phyloP scores from a whole-genome alignment of 768 basidiomycete species.

The Leccinum incarnatum region DNA sequence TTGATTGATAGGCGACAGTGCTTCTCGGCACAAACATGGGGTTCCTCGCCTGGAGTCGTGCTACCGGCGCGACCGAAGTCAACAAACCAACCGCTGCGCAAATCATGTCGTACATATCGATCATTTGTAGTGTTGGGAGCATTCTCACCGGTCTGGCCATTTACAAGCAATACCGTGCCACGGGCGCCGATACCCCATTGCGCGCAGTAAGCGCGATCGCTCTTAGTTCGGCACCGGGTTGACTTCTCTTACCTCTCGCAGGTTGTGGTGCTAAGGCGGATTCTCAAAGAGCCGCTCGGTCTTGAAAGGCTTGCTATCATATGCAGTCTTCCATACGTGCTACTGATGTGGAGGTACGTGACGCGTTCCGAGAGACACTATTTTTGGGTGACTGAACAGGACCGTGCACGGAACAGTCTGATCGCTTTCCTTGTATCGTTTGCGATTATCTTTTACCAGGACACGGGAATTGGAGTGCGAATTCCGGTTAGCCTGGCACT shows the following conservation, averaged over 20 bases:
- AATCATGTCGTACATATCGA: constrained; percentile 29
- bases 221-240: not conserved
- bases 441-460: constrained; percentile 28
- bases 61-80: not conserved
- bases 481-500: constrained; percentile 26
- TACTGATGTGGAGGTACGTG: constrained; percentile 32
- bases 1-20: constrained; percentile 25
- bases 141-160: constrained; percentile 31
- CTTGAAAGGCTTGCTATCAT: constrained; percentile 38
- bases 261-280: constrained; percentile 28
- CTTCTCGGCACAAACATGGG: constrained; percentile 26
- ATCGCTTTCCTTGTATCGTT: constrained; percentile 35
- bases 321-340: constrained; percentile 40
- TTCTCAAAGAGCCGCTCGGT: constrained; percentile 25
- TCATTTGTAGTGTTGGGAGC: constrained; percentile 28
- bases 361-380: not conserved
- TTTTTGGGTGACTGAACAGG: not conserved
- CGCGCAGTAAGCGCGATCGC: constrained; percentile 21
- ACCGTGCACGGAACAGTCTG: constrained; percentile 24
- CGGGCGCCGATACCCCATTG: constrained; percentile 30
- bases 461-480: constrained; percentile 25
- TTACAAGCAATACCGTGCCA: constrained; percentile 34
- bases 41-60: constrained; percentile 20
- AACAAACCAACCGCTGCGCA: constrained; percentile 17
- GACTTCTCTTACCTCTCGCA: constrained; percentile 7